Evolutionary conservation across 371 early-diverging fungal genomes (phyloP).

Genomic region (Mucor lusitanicus): DNA sequence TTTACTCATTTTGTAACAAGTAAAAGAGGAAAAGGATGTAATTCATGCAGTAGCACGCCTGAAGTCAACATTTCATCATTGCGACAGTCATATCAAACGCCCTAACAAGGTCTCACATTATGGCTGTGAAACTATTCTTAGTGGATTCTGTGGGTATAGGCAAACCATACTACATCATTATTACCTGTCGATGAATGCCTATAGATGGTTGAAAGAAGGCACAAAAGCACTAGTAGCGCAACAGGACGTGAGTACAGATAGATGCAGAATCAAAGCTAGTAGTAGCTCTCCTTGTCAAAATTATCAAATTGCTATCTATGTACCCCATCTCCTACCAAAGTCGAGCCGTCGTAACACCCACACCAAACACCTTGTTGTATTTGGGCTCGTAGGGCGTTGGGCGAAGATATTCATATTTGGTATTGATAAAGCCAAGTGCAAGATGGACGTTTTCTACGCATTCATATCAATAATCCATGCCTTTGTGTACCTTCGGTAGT

Average conservation of each 20-base stretch:
- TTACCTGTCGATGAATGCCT: constrained; percentile 47
- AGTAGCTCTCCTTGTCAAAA: constrained; percentile 29
- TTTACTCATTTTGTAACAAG: neutral
- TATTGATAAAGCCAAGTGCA: constrained; percentile 37
- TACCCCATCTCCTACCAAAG: constrained; percentile 55
- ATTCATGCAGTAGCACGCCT: too few relatives aligned
- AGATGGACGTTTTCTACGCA: constrained; percentile 9
- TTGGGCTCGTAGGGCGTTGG: constrained; percentile 44
- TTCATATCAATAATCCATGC: neutral
- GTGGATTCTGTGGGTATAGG: too few relatives aligned
- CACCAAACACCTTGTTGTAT: constrained; percentile 55
- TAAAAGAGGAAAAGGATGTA: too few relatives aligned
- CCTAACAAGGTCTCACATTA: too few relatives aligned
- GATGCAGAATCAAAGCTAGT: neutral
- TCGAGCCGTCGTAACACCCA: constrained; percentile 45
- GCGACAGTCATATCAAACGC: too few relatives aligned
- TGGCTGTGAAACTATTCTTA: too few relatives aligned
- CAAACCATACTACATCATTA: too few relatives aligned
- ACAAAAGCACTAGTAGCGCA: constrained; percentile 38
- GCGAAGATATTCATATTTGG: constrained; percentile 46
- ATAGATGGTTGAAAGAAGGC: constrained; percentile 53
- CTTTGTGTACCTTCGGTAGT: too few relatives aligned
- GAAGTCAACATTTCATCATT: too few relatives aligned
- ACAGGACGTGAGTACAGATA: too few relatives aligned
- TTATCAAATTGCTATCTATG: constrained; percentile 19